Evolutionary conservation across 495 filamentous ascomycete species (phyloP), one percentile per base, ranked within the genome.

Genomic region (Wilcoxina mikolae): DNA sequence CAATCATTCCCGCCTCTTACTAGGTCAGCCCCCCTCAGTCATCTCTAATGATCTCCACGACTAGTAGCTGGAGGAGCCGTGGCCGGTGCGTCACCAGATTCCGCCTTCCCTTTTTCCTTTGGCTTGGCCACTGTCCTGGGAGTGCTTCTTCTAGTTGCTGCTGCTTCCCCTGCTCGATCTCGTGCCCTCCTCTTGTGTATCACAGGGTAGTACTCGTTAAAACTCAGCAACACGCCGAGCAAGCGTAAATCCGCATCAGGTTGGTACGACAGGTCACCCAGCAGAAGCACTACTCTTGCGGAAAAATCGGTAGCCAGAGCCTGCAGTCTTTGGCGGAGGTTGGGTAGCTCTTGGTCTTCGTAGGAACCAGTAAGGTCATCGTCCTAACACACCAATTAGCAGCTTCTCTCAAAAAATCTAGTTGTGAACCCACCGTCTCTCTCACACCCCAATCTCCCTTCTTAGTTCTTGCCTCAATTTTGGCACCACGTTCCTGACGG

Each of bases 211-310:
- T 60, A 86, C 68, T 95, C 89, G 68, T 99, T 99, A 66, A 99
- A 99, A 65, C 95, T 99, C 87, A 99, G 94, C 20, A 90, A 84
- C 45, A 95, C 85, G 9, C 84, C 93, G 56, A 99, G 71, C 71
- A 95, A 94, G 39, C 89, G 77, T 84, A 99, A 88, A 60, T 96
- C 91, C 55, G 85, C 80, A 67, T 98, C 93, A 11, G 88, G 84
- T 70, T 96, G 93, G 65, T 91, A 87, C 7, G 85, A 80, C 55
- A 99, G 67, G 68, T 96, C 93, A 9, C 88, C 87, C 28, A 99
- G 72, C 23, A 99, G 71, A 25, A 85, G 72, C 60, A 87, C 87
- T 44, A 96, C 72, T 26, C 82, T 74, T 0, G 75, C 73, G 51
- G 74, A 74, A 73, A 96, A 99, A 52, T 84, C 80, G 2, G 71